Evolutionary conservation across 164 flowering plant species (phyloP).

Genomic region (Vitis rotundifolia): DNA sequence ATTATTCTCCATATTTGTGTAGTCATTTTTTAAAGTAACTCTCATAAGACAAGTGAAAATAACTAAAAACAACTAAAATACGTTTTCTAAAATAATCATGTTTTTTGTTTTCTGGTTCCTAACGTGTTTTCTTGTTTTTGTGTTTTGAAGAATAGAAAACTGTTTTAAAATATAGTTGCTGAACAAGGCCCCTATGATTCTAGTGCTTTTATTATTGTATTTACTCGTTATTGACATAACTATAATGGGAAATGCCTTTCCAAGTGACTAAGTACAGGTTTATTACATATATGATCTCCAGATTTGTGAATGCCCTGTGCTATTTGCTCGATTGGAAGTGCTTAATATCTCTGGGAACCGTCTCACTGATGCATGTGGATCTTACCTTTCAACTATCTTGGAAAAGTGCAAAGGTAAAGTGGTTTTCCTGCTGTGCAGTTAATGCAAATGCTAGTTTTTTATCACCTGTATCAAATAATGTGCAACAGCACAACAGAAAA

Average conservation of each 20-base stretch:
- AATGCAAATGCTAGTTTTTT: not conserved
- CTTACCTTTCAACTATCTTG: conserved; percentile 77
- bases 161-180: no score
- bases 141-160: no score
- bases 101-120: no score
- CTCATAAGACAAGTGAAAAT: no score
- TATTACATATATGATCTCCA: conserved; percentile 22
- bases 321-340: conserved; percentile 81
- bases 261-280: not conserved
- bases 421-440: conserved; percentile 2
- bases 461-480: not conserved
- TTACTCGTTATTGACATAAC: no score
- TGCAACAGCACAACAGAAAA: not conserved
- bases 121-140: no score
- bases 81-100: no score
- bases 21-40: no score
- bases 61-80: no score
- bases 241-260: not conserved
- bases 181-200: no score
- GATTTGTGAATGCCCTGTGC: conserved; percentile 91
- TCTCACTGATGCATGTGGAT: conserved; percentile 92
- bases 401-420: conserved; percentile 69
- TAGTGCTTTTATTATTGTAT: no score
- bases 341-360: conserved; percentile 93
- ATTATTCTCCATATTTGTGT: no score